These are phyloP conservation scores for Penicillium nucicola DNA, from an alignment of 495 filamentous ascomycete genomes.

Conservation along the genomic window DNA sequence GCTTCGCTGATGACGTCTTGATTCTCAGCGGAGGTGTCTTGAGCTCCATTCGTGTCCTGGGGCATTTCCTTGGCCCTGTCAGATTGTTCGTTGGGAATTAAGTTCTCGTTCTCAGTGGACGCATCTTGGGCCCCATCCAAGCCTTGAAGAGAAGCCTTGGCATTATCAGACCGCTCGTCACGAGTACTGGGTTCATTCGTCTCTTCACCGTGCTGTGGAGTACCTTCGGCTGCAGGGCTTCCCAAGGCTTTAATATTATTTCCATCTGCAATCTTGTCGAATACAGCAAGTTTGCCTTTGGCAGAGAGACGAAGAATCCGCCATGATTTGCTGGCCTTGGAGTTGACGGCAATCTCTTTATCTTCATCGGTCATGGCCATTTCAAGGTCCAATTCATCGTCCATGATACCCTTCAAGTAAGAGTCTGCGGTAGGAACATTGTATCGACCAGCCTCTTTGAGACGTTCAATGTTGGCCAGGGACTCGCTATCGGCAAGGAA, in stretches of 20 bases:
- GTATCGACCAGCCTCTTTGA: slow-evolving; percentile 55
- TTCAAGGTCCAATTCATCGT: slow-evolving; percentile 78
- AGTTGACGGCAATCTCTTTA: slow-evolving; percentile 59
- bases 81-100: not conserved
- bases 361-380: slow-evolving; percentile 70
- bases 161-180: not conserved
- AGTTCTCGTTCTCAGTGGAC: slow-evolving; percentile 9
- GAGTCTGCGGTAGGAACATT: slow-evolving; percentile 52
- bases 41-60: slow-evolving; percentile 3
- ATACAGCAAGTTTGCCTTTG: slow-evolving; percentile 64
- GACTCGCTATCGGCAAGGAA: slow-evolving; percentile 68
- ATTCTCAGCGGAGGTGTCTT: slow-evolving; percentile 9
- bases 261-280: slow-evolving; percentile 83
- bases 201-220: slow-evolving; percentile 6
- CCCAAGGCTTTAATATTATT: slow-evolving; percentile 59
- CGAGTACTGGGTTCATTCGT: slow-evolving; percentile 1
- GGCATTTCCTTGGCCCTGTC: slow-evolving; percentile 17
- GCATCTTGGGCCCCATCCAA: slow-evolving; percentile 18
- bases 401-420: slow-evolving; percentile 59
- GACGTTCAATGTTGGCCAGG: slow-evolving; percentile 51
- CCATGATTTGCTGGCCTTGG: slow-evolving; percentile 86
- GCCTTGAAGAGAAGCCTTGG: slow-evolving; percentile 15
- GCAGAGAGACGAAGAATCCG: slow-evolving; percentile 75
- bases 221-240: slow-evolving; percentile 18
- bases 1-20: slow-evolving; percentile 9